These are phyloP conservation scores for Leishmania mexicana DNA, from an alignment of 208 protist species.

Conservation along the genomic window DNA sequence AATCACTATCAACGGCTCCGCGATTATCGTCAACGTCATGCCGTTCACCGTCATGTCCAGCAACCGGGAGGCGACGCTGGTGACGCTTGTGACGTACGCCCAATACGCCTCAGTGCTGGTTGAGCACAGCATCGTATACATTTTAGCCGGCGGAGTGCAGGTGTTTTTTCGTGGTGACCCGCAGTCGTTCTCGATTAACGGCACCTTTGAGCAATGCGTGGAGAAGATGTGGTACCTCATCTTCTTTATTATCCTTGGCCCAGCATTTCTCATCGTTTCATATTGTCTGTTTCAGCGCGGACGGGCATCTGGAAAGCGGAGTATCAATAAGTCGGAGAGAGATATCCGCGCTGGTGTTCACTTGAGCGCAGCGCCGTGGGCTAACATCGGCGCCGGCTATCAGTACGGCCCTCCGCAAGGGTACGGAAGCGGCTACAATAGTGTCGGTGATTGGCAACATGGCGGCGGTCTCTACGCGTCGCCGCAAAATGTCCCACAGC, in stretches of 20 bases:
- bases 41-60: conserved; percentile 28
- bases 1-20: conserved; percentile 11
- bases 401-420: conserved; percentile 17
- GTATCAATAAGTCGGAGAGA: conserved; percentile 44
- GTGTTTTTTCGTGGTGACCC: conserved; percentile 43
- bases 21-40: not conserved
- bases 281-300: conserved; percentile 60
- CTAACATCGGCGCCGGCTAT: conserved; percentile 15
- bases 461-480: not conserved
- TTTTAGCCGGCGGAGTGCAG: conserved; percentile 37
- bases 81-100: conserved; percentile 47
- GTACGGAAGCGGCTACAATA: conserved; percentile 10
- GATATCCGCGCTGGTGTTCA: conserved; percentile 78
- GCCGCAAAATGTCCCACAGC: not conserved
- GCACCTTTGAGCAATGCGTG: conserved; percentile 47
- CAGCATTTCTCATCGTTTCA: conserved; percentile 56
- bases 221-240: conserved; percentile 84
- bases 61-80: conserved; percentile 42
- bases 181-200: conserved; percentile 23
- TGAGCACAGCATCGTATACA: conserved; percentile 42
- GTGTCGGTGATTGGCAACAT: not conserved
- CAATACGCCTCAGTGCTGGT: conserved; percentile 51
- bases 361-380: conserved; percentile 17
- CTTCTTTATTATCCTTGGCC: conserved; percentile 77
- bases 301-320: conserved; percentile 46